Base-by-base conservation (phyloP, 768 basidiomycete species). In the Dacryopinax spathularia region DNA sequence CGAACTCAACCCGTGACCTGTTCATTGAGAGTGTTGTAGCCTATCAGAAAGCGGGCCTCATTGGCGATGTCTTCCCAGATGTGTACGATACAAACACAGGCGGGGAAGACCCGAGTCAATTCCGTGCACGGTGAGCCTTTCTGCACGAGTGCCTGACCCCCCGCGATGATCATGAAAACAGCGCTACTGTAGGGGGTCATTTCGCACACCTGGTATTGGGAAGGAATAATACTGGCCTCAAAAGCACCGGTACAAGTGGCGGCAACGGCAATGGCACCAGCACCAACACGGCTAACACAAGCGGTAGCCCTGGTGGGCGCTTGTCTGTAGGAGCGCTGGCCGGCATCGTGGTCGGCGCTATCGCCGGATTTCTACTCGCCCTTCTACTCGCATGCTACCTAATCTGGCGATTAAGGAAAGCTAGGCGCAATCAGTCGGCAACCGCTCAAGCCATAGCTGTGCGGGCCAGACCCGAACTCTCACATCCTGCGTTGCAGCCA, bases 1-100 rank as follows among this genome's bases (percentile, higher is more conserved):
- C 79, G 67, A 75, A 68, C 2, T 67, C 75, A 0, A 73, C 71
- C 0, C 77, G 83, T 44, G 79, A 84, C 67, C 72, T 80, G 43
- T 77, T 84, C 67, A 78, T 85, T 10, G 36, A 37, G 36, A 37
- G 36, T 37, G 36, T 37, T 10, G 36, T n/a, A n/a, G 10, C 36
- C 12, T 37, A 10, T n/a, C 36, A 37, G 36, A 37, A 37, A n/a
- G 36, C 12, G 10, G 36, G 36, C 36, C n/a, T 37, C 12, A 37
- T n/a, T 10, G n/a, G n/a, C 36, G 36, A 37, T 10, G 12, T n/a
- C 10, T 37, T 37, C 36, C 36, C 36, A 10, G 36, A 37, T 37
- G 12, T 37, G 36, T 37, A 37, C n/a, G 36, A 37, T 37, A 37
- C 36, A n/a, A 37, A 37, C 36, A 37, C 36, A 10, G 36, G 36